Base-by-base conservation (phyloP, 495 filamentous ascomycete genomes). In the Talaromyces borbonicus region DNA sequence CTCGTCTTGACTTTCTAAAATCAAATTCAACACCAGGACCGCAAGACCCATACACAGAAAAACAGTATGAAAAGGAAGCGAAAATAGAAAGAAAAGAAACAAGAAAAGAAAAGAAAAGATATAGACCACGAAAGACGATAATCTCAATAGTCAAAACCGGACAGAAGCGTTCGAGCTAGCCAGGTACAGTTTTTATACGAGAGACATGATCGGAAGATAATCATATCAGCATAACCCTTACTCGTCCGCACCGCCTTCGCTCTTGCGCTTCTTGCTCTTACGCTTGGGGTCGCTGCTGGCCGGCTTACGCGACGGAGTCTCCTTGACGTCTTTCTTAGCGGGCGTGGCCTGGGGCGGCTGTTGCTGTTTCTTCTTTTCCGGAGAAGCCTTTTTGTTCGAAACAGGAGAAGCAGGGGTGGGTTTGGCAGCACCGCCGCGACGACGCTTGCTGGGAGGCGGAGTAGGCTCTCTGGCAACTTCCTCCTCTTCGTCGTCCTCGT, bases 231-330 rank as follows among this genome's bases (percentile, higher is more conserved):
- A 7, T 33, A 1, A 9, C 11, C 15, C 32, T 61, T 62, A 68
- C 32, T 57, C 57, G 1, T 60, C 56, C 20, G 47, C 56, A 31
- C 37, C 52, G 20, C 48, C 63, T 49, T 72, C 69, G 54, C 72
- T 74, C 75, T 83, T 84, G 59, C 81, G 79, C 77, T 85, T 86
- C 74, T 81, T 83, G 49, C 66, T 66, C 47, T 56, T 67, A 55
- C 68, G 66, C 75, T 77, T 78, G 41, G 52, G 54, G 45, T 79
- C 71, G 30, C 55, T 51, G 8, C 43, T 15, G 3, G 52, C 47
- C 12, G 72, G 41, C 71, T 83, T 83, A 62, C 69, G 76, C 14
- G 67, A 63, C 41, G 66, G 70, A 22, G 63, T 60, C n/a, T 64
- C 58, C 31, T 75, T n/a, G n/a, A n/a, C n/a, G n/a, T n/a, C n/a